Conservation (phyloP, 2,329 filamentous ascomycete genomes). For the Pseudonectria foliicola region DNA sequence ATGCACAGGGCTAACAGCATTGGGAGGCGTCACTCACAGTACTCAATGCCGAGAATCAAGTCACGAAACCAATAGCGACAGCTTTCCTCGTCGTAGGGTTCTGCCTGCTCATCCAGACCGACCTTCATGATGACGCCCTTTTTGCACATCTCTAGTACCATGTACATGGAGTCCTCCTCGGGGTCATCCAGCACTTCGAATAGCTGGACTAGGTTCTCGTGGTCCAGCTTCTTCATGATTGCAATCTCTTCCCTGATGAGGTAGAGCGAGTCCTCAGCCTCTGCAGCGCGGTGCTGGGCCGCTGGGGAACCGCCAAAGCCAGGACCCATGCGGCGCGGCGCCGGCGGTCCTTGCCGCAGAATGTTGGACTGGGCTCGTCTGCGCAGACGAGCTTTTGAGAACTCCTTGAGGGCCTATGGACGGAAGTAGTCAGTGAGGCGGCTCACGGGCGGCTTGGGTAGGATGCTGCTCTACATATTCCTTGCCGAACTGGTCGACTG, state of each 20-base stretch:
- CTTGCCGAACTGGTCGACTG: constrained; percentile 79
- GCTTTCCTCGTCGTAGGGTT: constrained; percentile 73
- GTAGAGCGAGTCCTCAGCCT: constrained; percentile 65
- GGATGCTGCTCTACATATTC: constrained; percentile 62
- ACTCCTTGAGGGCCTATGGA: constrained; percentile 84
- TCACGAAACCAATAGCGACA: constrained; percentile 93
- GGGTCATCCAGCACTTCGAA: constrained; percentile 95
- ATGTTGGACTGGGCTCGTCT: constrained; percentile 89
- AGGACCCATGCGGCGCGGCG: constrained; percentile 24
- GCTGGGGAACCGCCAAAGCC: constrained; percentile 19
- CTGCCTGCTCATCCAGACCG: constrained; percentile 72
- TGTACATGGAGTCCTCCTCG: constrained; percentile 91
- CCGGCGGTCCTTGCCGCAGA: constrained; percentile 47
- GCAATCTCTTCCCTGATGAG: constrained; percentile 94
- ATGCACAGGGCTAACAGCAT: no score
- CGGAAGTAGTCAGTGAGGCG: constrained; percentile 9
- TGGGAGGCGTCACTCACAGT: constrained; percentile 48
- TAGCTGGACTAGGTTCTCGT: constrained; percentile 85
- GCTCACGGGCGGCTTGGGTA: no score
- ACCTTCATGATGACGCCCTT: constrained; percentile 98
- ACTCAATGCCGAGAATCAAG: constrained; percentile 90
- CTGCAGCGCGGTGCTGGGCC: constrained; percentile 35
- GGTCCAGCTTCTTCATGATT: constrained; percentile 98
- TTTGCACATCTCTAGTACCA: constrained; percentile 98
- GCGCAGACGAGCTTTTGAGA: constrained; percentile 84